Percentiles rank a stretch among this genome's conserved stretches.
phyloP scores from a whole-genome alignment of 208 protist genomes.

The Cochliopodium minus region DNA sequence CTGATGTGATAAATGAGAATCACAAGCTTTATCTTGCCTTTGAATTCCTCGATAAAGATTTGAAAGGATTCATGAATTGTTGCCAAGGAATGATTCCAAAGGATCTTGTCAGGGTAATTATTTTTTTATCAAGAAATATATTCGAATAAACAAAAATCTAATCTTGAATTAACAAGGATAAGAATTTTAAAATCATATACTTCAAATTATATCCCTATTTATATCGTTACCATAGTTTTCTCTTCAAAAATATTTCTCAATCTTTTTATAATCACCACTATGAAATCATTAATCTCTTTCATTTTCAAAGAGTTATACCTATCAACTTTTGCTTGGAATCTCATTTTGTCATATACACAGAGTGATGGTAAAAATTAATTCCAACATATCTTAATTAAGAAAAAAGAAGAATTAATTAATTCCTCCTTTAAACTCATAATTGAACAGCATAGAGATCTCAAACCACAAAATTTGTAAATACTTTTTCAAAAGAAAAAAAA shows the following conservation, averaged over 20 bases:
- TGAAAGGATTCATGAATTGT: conserved; percentile 83
- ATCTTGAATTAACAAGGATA: no score
- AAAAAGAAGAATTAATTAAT: not conserved
- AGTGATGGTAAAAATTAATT: no score
- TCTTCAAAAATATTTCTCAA: no score
- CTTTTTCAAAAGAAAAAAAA: not conserved
- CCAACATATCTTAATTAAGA: no score
- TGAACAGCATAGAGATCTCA: not conserved
- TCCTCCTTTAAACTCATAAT: not conserved
- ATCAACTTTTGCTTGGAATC: not conserved
- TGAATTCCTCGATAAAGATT: conserved; percentile 81
- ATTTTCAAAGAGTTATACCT: not conserved
- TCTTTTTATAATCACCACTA: no score
- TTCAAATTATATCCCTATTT: no score
- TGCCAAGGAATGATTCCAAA: not conserved
- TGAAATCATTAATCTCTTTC: no score
- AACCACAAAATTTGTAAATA: conserved; percentile 1
- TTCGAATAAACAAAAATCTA: no score
- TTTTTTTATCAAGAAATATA: no score
- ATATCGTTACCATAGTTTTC: no score
- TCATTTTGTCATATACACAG: not conserved
- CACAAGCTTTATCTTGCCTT: conserved; percentile 83
- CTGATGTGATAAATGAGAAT: conserved; percentile 81
- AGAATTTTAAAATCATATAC: no score
- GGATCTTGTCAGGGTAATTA: no score